Evolutionary conservation across 768 basidiomycete species (phyloP), one percentile per base, ranked within the genome.

Genomic region (Amanita jacksonii): DNA sequence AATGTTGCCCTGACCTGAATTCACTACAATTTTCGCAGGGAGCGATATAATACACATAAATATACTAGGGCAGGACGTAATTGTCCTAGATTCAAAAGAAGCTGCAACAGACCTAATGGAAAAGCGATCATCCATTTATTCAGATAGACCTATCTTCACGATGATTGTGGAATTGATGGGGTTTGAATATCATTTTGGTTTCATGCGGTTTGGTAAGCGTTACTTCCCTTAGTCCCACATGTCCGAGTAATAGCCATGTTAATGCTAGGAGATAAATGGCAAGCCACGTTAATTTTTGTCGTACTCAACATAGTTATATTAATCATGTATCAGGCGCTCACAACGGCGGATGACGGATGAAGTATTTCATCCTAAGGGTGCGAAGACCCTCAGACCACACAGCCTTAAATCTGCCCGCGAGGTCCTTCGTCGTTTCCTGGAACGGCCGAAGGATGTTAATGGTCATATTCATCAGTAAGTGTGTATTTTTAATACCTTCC

Each of bases 381-480:
- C 25, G 15, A 30, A 31, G 18, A 5, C 52, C 35, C 64, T 62
- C 43, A 49, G 52, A 6, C 60, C 58, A 1, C 52, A 59, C 45
- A 57, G 61, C 23, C 43, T 61, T 18, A 60, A 55, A 40, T 60
- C 59, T 6, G 51, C 49, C 6, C 60, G 61, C 38, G 51, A 47
- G 8, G 50, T 67, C 22, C 57, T 70, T 31, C 52, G 53, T 9
- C 56, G 53, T 13, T 54, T 71, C 15, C 38, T 65, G 12, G 56
- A 60, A 5, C 50, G 53, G 10, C 63, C 66, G 18, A 57, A 62
- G 1, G 54, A 57, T 42, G 54, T 64, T 15, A 44, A 57, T 6
- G 57, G 57, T 9, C 64, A 65, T 27, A 48, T 69, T 23, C 56
- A 57, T 31, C 60, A 64, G 70, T 66, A 50, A 8, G 59, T 60